Evolutionary conservation across 805 yeast species (phyloP), one percentile per base, ranked within the genome.

Genomic region (Sugiyamaella marilandica): DNA sequence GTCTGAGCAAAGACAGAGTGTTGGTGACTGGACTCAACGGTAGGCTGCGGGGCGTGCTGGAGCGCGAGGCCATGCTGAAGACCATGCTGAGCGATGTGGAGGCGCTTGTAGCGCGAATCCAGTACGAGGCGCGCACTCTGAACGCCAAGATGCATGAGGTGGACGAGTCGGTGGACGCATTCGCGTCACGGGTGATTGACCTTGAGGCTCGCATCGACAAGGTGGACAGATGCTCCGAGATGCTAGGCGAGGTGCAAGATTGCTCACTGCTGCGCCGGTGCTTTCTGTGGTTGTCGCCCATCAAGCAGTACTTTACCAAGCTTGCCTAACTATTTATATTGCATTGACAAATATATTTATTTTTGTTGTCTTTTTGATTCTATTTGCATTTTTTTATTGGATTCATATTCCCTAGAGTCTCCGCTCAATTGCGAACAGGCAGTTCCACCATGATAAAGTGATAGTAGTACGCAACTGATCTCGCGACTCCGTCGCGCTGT

Each of bases 101-200:
- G 13, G 60, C 62, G 2, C 39, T 63, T 48, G 48, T 59, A 10
- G 57, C 64, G 13, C 52, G 65, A 2, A 72, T 86, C 48, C 79
- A 81, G 59, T 86, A 86, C 64, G 92, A 86, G 62, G 70, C 82
- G 44, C 68, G 85, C 18, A 70, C 83, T 41, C 65, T 86, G 31
- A 76, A 76, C 32, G 76, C 78, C 19, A 82, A 85, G 58, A 76
- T 86, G 45, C 75, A 79, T 43, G 94, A 86, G 59, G 83, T 85
- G 7, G 87, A 83, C 59, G 83, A 82, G 26, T 75, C 82, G 44
- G 74, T 81, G 51, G 70, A 73, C 45, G 64, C 73, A 35, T 79
- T 80, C 65, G 70, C 65, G 9, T 43, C 60, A 14, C 71, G 72
- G 57, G 73, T 75, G 35, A 67, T 59, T 18, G 49, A 56, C 4